phyloP scores from a whole-genome alignment of 805 yeast species.

The Pichia phayaonensis region DNA sequence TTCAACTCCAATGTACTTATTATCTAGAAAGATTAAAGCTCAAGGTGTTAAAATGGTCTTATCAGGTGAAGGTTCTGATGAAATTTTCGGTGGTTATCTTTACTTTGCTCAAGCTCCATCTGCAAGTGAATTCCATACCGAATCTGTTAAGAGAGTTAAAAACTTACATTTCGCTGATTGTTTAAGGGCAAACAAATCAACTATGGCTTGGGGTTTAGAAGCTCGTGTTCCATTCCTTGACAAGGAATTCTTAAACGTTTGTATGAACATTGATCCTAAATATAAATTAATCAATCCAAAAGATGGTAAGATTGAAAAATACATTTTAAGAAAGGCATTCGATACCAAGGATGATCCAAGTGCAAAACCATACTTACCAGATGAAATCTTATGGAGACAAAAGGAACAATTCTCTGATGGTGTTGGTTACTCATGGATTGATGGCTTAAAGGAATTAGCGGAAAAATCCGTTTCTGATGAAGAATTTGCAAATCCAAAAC shows the following conservation, averaged over 20 bases:
- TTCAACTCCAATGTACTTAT: constrained; percentile 96
- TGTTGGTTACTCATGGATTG: constrained; percentile 99
- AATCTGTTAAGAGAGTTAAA: constrained; percentile 92
- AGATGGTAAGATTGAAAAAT: constrained; percentile 86
- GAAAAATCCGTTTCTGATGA: constrained; percentile 82
- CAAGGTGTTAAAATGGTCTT: constrained; percentile 99
- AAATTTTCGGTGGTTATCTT: constrained; percentile 96
- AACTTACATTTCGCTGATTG: constrained; percentile 97
- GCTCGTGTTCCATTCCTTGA: constrained; percentile 99
- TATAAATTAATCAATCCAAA: constrained; percentile 74
- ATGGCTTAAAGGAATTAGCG: constrained; percentile 92
- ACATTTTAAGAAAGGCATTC: constrained; percentile 94
- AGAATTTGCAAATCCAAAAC: constrained; percentile 81
- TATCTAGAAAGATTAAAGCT: constrained; percentile 95
- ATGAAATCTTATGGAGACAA: constrained; percentile 98
- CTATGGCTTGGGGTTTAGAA: constrained; percentile 99
- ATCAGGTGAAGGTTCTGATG: constrained; percentile 99
- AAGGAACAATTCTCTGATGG: constrained; percentile 99
- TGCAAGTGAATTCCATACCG: constrained; percentile 88
- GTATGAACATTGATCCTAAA: constrained; percentile 91
- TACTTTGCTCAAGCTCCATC: constrained; percentile 97
- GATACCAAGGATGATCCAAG: constrained; percentile 81
- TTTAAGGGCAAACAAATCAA: constrained; percentile 97
- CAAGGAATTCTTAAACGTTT: constrained; percentile 79
- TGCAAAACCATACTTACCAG: constrained; percentile 82